A percentile compares a stretch with the other conserved stretches of the same genome.
phyloP scores from a whole-genome alignment of 73 alveolate species.

The Paraurostyla sp. region DNA sequence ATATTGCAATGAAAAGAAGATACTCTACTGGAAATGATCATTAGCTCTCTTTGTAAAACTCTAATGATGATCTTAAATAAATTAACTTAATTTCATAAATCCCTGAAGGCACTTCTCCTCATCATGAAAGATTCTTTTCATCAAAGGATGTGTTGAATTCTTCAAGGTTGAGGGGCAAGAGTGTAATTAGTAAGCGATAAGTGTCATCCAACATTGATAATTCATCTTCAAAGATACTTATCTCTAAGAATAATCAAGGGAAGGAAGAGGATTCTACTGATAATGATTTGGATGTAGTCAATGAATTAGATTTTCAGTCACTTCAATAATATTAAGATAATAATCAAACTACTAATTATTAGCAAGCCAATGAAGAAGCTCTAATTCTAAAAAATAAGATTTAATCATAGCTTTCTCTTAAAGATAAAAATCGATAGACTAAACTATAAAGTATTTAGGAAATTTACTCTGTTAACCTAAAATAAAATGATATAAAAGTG shows the following conservation, averaged over 20 bases:
- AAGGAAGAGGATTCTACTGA: no score
- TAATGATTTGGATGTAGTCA: no score
- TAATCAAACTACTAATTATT: no score
- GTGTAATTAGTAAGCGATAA: conserved; percentile 7
- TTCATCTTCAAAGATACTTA: not conserved
- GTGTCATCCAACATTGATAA: not conserved
- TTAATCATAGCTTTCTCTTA: not conserved
- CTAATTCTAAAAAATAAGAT: not conserved
- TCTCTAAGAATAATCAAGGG: not conserved
- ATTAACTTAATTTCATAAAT: not conserved
- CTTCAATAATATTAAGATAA: no score
- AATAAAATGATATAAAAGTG: not conserved
- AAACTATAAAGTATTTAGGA: not conserved
- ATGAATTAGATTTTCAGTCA: no score
- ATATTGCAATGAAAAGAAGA: not conserved
- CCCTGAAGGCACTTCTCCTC: not conserved
- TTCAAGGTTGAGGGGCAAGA: not conserved
- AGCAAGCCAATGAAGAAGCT: no score
- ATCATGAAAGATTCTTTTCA: not conserved
- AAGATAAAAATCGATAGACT: not conserved
- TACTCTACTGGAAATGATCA: not conserved
- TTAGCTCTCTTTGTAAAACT: no score
- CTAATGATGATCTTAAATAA: no score
- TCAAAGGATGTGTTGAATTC: no score
- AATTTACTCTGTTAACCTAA: no score